phyloP scores from a whole-genome alignment of 768 basidiomycete genomes.

The Lentinula boryana region DNA sequence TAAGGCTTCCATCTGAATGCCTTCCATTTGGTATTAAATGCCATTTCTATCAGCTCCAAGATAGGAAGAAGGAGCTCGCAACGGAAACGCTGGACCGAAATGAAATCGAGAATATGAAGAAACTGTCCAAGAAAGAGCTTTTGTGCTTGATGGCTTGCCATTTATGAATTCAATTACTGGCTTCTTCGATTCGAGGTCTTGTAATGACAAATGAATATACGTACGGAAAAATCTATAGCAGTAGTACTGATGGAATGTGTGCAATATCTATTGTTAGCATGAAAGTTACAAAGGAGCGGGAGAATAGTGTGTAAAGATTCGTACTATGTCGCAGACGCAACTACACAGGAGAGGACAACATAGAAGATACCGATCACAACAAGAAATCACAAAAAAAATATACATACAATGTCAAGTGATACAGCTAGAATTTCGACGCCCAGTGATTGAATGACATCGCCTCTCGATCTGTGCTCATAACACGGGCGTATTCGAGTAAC shows the following conservation, averaged over 20 bases:
- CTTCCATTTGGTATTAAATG: background rate
- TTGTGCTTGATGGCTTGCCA: conserved; percentile 58
- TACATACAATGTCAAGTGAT: background rate
- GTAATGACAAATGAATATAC: too few species aligned
- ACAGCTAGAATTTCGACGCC: background rate
- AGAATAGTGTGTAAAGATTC: too few species aligned
- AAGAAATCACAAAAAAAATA: background rate
- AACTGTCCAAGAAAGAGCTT: conserved; percentile 76
- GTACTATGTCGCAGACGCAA: too few species aligned
- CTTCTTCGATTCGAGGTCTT: too few species aligned
- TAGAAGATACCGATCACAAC: background rate
- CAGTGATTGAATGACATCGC: conserved; percentile 20
- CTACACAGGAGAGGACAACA: too few species aligned
- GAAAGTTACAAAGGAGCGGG: too few species aligned
- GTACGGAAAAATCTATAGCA: too few species aligned
- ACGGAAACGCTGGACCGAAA: conserved; percentile 82
- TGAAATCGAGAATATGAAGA: conserved; percentile 76
- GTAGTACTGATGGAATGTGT: too few species aligned
- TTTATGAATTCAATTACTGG: background rate
- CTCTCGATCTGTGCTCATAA: conserved; percentile 36
- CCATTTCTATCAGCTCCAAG: conserved; percentile 59
- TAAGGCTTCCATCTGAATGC: conserved; percentile 24
- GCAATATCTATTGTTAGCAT: too few species aligned
- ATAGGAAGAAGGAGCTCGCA: conserved; percentile 82
- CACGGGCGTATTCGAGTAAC: conserved; percentile 42